Evolutionary conservation across 2,329 filamentous ascomycete species (phyloP), one percentile per base, ranked within the genome.

Genomic region (Lasiodiplodia sp.): DNA sequence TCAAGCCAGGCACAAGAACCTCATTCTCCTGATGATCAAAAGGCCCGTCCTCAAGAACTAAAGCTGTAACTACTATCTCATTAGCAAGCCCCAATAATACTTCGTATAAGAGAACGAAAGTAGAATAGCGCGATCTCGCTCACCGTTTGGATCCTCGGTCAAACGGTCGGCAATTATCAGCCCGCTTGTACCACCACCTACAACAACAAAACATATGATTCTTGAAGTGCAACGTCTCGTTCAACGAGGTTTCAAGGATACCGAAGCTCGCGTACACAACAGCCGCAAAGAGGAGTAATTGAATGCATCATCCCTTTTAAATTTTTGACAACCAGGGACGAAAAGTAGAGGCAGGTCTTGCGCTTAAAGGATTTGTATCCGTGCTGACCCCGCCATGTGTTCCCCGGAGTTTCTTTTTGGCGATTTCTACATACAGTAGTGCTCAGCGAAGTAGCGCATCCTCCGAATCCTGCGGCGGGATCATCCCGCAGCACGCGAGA

Each of bases 131-230:
- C 31, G 31, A n/a, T 11, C 31, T 56, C n/a, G 10, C 10, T 73
- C 71, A 47, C 78, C 76, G 60, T 72, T 65, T 1, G 70, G 68
- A 58, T 76, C 74, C 31, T 74, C 72, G 37, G 77, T 72, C 11
- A 81, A 70, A n/a, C 69, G 69, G 47, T 68, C 63, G 51, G 69
- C 71, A 16, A 68, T 66, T 16, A 65, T 62, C 12, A 72, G 57
- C 12, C 70, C 70, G 8, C 69, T 65, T 2, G 68, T 69, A 37
- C 70, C 70, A n/a, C 70, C 70, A 23, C 71, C 71, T 18, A 69
- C 55, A 6, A 72, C n/a, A 31, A 66, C 44, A 21, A 53, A 55
- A 51, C 63, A 10, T 56, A 66, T 3, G 21, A 6, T 28, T 14
- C 12, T 11, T 14, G 51, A 11, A 52, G 51, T 3, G 11, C 21